These are phyloP conservation scores for Aquilaria malaccensis DNA, from an alignment of 345 rosid species.

Conservation along the genomic window DNA sequence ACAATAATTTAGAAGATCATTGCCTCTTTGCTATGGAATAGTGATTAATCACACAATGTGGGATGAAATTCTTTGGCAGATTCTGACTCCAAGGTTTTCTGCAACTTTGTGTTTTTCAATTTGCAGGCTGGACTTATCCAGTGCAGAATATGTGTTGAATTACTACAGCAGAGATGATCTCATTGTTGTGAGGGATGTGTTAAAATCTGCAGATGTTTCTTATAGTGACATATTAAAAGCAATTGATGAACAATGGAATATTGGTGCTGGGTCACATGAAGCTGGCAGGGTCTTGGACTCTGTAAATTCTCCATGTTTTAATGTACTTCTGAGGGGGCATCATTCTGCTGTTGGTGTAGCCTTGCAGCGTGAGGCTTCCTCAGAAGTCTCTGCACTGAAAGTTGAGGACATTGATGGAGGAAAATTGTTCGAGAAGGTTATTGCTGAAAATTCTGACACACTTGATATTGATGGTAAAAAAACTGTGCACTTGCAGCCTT, in stretches of 20 bases:
- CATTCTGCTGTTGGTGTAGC: conserved; percentile 21
- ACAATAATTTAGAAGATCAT: too few species aligned
- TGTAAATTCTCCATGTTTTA: conserved; percentile 24
- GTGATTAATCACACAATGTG: too few species aligned
- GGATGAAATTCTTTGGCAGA: background rate
- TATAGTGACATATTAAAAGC: conserved; percentile 51
- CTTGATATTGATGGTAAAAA: conserved; percentile 20
- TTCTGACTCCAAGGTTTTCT: background rate
- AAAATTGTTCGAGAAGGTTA: conserved; percentile 30
- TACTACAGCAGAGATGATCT: conserved; percentile 66
- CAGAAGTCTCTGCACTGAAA: conserved; percentile 18
- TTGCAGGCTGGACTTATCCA: conserved; percentile 76
- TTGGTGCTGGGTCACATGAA: conserved; percentile 30
- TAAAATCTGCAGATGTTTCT: conserved; percentile 45
- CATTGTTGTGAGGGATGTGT: conserved; percentile 45
- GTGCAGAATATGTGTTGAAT: conserved; percentile 33
- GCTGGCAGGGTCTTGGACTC: conserved; percentile 29
- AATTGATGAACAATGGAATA: conserved; percentile 56
- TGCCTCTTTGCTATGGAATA: too few species aligned
- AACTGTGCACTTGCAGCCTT: conserved; percentile 24
- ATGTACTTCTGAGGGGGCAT: conserved; percentile 22
- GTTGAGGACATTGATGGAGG: conserved; percentile 26
- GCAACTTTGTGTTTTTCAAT: conserved; percentile 16
- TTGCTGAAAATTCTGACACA: conserved; percentile 31
- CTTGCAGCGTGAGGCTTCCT: conserved; percentile 15